Percentiles rank a stretch among this genome's conserved stretches.
Evolutionary conservation across 306 rosid species (phyloP).

Genomic region (Prunus davidiana): DNA sequence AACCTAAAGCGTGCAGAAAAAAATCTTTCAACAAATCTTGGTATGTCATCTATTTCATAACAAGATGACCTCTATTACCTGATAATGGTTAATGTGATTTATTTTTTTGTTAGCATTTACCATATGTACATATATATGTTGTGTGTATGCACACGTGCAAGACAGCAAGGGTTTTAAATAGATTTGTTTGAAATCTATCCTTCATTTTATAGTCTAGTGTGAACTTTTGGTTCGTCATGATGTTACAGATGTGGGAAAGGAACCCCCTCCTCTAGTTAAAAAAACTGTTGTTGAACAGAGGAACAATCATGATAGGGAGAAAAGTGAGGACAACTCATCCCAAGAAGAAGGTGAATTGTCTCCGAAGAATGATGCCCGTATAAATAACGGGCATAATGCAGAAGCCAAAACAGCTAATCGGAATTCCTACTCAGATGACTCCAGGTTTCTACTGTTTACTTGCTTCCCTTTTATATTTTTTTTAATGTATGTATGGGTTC

Average conservation of each 20-base stretch:
- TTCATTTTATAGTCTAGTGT: slow-evolving; percentile 18
- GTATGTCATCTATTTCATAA: slow-evolving; percentile 31
- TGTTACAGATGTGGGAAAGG: slow-evolving; percentile 51
- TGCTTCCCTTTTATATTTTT: slow-evolving; percentile 8
- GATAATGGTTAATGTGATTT: background rate
- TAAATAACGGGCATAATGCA: slow-evolving; percentile 50
- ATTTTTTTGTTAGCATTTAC: background rate
- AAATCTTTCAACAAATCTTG: slow-evolving; percentile 38
- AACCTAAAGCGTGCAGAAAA: slow-evolving; percentile 33
- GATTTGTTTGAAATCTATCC: slow-evolving; percentile 13
- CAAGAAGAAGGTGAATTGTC: slow-evolving; percentile 85
- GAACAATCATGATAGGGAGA: slow-evolving; percentile 35
- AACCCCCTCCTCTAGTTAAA: slow-evolving; percentile 32
- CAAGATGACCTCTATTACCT: background rate
- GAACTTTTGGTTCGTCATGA: slow-evolving; percentile 27
- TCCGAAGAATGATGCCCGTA: slow-evolving; percentile 55
- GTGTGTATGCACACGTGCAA: background rate
- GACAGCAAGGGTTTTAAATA: background rate
- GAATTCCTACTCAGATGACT: slow-evolving; percentile 50
- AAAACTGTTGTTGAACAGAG: slow-evolving; percentile 29
- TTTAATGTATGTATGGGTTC: background rate
- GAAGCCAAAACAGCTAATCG: slow-evolving; percentile 44
- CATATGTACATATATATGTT: background rate
- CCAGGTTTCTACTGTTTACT: slow-evolving; percentile 56
- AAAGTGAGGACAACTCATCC: slow-evolving; percentile 41